Percentiles rank a stretch among this genome's conserved stretches.
Evolutionary conservation across 2,329 filamentous ascomycete species (phyloP).

Genomic region (Thielaviopsis euricoi): DNA sequence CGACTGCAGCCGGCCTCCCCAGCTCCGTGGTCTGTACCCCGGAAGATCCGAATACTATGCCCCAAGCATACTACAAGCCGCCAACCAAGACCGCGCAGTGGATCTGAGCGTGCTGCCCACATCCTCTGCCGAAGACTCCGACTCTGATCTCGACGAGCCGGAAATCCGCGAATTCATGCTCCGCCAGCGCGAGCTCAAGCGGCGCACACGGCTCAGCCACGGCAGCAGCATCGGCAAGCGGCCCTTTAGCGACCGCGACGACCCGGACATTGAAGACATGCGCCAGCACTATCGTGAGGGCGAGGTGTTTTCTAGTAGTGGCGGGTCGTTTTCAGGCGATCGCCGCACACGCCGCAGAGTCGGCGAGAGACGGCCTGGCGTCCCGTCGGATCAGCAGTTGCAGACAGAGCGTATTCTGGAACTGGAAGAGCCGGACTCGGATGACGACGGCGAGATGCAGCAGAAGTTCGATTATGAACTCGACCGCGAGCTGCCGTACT

Average conservation of each 20-base stretch:
- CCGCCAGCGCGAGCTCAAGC: conserved; percentile 25
- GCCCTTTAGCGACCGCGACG: conserved; percentile 36
- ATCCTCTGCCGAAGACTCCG: conserved; percentile 22
- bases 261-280: conserved; percentile 27
- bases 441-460: conserved; percentile 25
- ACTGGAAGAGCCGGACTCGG: conserved; percentile 34
- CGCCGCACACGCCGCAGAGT: conserved; percentile 30
- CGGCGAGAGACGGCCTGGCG: conserved; percentile 27
- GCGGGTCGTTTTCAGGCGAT: conserved; percentile 27
- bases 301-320: conserved; percentile 20
- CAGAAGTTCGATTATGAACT: conserved; percentile 23
- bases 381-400: conserved; percentile 30
- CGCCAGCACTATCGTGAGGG: conserved; percentile 8
- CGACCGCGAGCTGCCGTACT: conserved; percentile 34
- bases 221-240: conserved; percentile 39
- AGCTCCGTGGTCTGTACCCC: too few species aligned
- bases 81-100: conserved; percentile 25
- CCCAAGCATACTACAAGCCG: conserved; percentile 14
- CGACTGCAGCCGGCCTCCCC: conserved; percentile 16
- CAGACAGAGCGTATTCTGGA: conserved; percentile 34
- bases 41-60: too few species aligned
- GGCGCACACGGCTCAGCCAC: conserved; percentile 30
- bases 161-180: conserved; percentile 24
- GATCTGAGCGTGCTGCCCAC: conserved; percentile 15
- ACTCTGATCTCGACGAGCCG: conserved; percentile 37